These are phyloP conservation scores for Xylaria sp. DNA, from an alignment of 2,329 filamentous ascomycete species.

Conservation along the genomic window DNA sequence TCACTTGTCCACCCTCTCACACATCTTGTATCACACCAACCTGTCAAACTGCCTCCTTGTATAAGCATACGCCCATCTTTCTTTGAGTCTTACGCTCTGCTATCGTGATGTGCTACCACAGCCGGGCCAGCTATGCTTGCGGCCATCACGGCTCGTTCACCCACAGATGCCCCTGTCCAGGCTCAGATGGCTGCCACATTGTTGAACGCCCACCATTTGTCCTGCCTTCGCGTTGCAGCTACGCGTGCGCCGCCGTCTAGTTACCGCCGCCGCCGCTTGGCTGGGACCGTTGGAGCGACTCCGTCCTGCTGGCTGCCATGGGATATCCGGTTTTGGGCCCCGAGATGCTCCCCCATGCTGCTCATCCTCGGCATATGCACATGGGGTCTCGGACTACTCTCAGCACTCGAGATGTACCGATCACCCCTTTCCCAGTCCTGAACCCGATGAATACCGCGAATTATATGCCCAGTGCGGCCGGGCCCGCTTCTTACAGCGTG, in stretches of 20 bases:
- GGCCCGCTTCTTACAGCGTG: background rate
- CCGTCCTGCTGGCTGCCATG: background rate
- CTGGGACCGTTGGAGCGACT: background rate
- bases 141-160: slow-evolving; percentile 10
- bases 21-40: background rate
- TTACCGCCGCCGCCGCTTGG: background rate
- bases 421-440: background rate
- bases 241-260: slow-evolving; percentile 16
- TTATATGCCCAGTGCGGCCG: background rate
- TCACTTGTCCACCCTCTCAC: background rate
- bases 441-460: background rate
- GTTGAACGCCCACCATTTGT: background rate
- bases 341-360: background rate
- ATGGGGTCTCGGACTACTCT: background rate
- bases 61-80: background rate
- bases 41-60: background rate
- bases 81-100: background rate
- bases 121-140: background rate
- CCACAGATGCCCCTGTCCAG: background rate
- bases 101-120: slow-evolving; percentile 17
- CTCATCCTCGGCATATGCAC: background rate
- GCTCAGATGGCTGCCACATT: background rate
- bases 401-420: too few species aligned
- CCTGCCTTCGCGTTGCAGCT: background rate
- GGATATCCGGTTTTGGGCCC: background rate